Conservation (phyloP, 2,329 filamentous ascomycete species). For the Chaetomium sp. region DNA sequence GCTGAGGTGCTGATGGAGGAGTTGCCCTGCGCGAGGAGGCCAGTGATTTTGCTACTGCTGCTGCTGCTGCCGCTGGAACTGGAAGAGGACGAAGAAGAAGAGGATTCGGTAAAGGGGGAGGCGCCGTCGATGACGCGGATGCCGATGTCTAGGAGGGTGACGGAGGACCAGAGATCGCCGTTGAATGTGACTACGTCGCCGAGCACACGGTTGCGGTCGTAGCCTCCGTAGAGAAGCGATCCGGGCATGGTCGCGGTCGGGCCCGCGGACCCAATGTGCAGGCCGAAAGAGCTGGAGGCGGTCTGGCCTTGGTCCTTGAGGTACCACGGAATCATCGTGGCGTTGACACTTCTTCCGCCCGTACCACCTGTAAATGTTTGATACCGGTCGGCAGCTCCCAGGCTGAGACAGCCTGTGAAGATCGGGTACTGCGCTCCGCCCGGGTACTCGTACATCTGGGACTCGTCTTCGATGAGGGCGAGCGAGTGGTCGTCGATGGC, state of each 20-base stretch:
- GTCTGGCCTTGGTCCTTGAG: background rate
- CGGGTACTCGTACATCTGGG: slow-evolving; percentile 1
- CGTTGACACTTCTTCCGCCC: background rate
- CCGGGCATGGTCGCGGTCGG: background rate
- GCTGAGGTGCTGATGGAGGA: background rate
- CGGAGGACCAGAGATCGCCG: background rate
- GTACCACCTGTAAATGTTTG: slow-evolving; percentile 1
- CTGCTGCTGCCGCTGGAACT: too few species aligned
- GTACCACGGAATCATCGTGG: slow-evolving; percentile 4
- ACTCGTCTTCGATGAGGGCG: background rate
- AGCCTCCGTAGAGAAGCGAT: slow-evolving; percentile 8
- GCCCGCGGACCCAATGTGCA: slow-evolving; percentile 1
- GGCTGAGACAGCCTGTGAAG: slow-evolving; percentile 7
- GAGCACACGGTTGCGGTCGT: slow-evolving; percentile 8
- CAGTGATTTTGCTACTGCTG: background rate
- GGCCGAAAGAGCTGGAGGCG: slow-evolving; percentile 2
- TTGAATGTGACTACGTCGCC: background rate
- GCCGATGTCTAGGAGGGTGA: background rate
- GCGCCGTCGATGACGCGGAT: slow-evolving; percentile 3
- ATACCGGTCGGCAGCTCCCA: background rate
- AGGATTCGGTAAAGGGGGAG: background rate
- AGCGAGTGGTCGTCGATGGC: background rate
- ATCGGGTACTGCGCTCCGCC: slow-evolving; percentile 4
- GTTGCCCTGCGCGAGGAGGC: slow-evolving; percentile 1
- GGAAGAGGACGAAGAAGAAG: background rate